Evolutionary conservation across 371 early-diverging fungal genomes (phyloP), one percentile per base, ranked within the genome.

Genomic region (Mucor mucedo): DNA sequence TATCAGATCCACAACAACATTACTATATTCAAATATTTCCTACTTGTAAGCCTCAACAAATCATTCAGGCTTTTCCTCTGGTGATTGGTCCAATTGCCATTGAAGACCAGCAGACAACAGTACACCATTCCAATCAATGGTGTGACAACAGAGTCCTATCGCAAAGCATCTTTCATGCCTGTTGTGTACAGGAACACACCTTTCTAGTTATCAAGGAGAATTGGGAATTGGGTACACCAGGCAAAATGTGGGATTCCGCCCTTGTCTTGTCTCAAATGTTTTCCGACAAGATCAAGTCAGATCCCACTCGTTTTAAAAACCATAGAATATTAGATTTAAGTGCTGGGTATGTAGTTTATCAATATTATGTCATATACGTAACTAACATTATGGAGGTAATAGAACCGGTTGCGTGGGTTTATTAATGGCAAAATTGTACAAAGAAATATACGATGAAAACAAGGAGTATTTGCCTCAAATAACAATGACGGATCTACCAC

Each of bases 221-320:
- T 2, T 84, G 85, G 83, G 72, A 77, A 7, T 50, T 65, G 7
- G 78, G 79, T 0, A 83, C 86, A 28, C 83, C 85, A 11, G 87
- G 86, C 8, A 86, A 85, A 48, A 65, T 83, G 32, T 87, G 87
- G 87, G 86, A 87, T 63, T 84, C 87, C 1, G 86, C 87, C 0
- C 70, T 85, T 35, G 79, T 80, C 0, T 27, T 87, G 13, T 70
- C 77, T 3, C 76, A 81, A 5, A 63, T 81, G 40, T 70, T 87
- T 53, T 63, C 71, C 5, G 72, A 71, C 14, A 48, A 50, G 13
- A 70, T 82, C n/a, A n/a, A 53, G 2, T n/a, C 65, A 0, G 49
- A 77, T 16, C 70, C 69, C 1, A 35, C 61, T 0, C 62, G 66
- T 5, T 60, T 63, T 21, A 52, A 30, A 2, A 68, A 69, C 11